These are phyloP conservation scores for Diaporthe sp. DNA, from an alignment of 2,329 filamentous ascomycete species.

Conservation along the genomic window DNA sequence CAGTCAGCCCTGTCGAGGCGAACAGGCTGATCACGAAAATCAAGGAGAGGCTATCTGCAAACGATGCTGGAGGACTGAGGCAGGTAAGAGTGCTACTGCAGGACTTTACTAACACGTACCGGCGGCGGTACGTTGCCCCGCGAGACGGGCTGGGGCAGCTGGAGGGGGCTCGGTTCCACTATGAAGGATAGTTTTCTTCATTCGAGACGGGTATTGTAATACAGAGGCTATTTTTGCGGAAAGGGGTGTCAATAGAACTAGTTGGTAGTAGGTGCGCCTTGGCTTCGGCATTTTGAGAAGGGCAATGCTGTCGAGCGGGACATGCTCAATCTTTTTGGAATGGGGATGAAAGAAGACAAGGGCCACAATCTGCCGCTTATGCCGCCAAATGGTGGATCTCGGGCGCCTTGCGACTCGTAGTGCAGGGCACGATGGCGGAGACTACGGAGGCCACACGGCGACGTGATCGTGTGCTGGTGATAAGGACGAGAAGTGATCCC, in stretches of 20 bases:
- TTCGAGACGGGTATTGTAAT: conserved; percentile 21
- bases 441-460: too few species aligned
- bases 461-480: not conserved
- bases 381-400: not conserved
- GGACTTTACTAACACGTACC: conserved; percentile 96
- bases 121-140: conserved; percentile 94
- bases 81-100: conserved; percentile 89
- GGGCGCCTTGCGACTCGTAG: not conserved
- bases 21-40: conserved; percentile 86
- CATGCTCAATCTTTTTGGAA: not conserved
- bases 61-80: conserved; percentile 72
- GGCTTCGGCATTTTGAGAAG: not conserved
- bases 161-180: conserved; percentile 90
- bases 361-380: not conserved
- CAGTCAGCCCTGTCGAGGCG: conserved; percentile 83
- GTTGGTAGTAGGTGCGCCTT: not conserved
- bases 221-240: not conserved
- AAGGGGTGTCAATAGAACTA: conserved; percentile 4
- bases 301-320: not conserved
- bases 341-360: not conserved
- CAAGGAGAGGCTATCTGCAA: conserved; percentile 78
- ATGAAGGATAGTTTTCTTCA: conserved; percentile 64
- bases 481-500: not conserved
- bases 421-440: not conserved
- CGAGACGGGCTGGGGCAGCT: conserved; percentile 89